Conservation (phyloP, 345 rosid species). For the Lepidium africanum region DNA sequence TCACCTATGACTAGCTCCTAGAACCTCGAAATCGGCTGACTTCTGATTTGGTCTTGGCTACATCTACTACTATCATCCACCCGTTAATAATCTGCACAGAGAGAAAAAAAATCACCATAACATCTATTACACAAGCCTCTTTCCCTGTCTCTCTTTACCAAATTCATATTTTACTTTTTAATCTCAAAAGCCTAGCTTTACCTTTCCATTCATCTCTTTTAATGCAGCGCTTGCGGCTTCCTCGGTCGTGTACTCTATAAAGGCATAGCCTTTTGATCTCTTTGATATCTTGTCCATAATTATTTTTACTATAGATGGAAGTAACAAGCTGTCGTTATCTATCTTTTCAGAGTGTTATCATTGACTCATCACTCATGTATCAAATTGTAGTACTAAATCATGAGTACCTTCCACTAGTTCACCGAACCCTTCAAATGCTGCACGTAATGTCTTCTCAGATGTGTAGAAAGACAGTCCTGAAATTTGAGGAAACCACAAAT, state of each 20-base stretch:
- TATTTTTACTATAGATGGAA: constrained; percentile 52
- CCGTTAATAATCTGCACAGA: constrained; percentile 82
- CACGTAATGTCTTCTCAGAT: constrained; percentile 84
- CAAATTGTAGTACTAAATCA: background rate
- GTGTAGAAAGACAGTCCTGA: constrained; percentile 92
- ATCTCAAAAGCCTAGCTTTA: constrained; percentile 13
- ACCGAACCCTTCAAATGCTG: constrained; percentile 88
- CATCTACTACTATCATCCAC: constrained; percentile 97
- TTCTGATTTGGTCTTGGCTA: constrained; percentile 53
- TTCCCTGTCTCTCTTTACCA: background rate
- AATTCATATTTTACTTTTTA: background rate
- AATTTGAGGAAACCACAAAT: background rate
- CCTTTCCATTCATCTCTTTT: constrained; percentile 96
- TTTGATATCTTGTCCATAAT: constrained; percentile 98
- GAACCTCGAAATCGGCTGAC: background rate
- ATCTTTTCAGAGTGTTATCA: background rate
- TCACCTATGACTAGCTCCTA: background rate
- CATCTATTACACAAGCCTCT: constrained; percentile 8
- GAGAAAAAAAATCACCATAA: background rate
- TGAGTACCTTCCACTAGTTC: constrained; percentile 75
- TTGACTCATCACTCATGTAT: background rate
- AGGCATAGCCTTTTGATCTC: constrained; percentile 93
- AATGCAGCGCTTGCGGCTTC: constrained; percentile 85
- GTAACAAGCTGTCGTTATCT: background rate
- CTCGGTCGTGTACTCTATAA: constrained; percentile 82